A percentile compares a stretch with the other conserved stretches of the same genome.
phyloP scores from a whole-genome alignment of 1,139 yeast species.

The Yamadazyma spencermartinsiae region DNA sequence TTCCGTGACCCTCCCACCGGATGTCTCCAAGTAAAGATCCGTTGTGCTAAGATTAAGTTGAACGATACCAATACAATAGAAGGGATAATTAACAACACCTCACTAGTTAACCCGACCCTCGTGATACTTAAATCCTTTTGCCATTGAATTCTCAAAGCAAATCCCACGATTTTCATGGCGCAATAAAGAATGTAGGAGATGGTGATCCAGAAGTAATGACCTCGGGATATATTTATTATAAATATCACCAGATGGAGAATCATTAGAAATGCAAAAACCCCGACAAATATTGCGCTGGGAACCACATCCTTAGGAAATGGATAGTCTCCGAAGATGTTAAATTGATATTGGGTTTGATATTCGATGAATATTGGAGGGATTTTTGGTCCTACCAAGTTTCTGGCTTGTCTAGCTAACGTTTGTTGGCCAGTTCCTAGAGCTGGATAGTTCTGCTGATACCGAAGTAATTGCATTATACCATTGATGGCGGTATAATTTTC shows the following conservation, averaged over 20 bases:
- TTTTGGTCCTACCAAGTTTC: conserved; percentile 13
- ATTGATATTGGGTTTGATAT: conserved; percentile 15
- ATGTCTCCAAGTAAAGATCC: conserved; percentile 81
- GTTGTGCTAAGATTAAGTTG: conserved; percentile 69
- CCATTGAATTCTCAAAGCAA: conserved; percentile 35
- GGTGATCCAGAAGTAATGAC: conserved; percentile 41
- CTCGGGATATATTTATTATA: conserved; percentile 32
- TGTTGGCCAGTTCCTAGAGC: conserved; percentile 20
- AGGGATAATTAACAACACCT: conserved; percentile 58
- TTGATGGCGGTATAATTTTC: conserved; percentile 22
- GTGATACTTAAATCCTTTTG: conserved; percentile 30
- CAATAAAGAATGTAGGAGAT: conserved; percentile 35
- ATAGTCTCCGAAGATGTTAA: conserved; percentile 38
- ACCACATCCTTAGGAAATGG: conserved; percentile 31
- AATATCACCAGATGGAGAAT: conserved; percentile 31
- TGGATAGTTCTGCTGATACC: conserved; percentile 22
- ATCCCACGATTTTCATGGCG: conserved; percentile 33
- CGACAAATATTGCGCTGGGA: conserved; percentile 36
- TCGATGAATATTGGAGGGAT: conserved; percentile 16
- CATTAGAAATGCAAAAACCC: conserved; percentile 28
- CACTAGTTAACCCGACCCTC: conserved; percentile 57
- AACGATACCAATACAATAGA: conserved; percentile 56
- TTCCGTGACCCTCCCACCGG: conserved; percentile 68
- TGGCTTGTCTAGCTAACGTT: conserved; percentile 15
- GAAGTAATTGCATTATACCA: conserved; percentile 35